These are phyloP conservation scores for Pyrus bretschneideri DNA, from an alignment of 306 rosid genomes.

Conservation along the genomic window DNA sequence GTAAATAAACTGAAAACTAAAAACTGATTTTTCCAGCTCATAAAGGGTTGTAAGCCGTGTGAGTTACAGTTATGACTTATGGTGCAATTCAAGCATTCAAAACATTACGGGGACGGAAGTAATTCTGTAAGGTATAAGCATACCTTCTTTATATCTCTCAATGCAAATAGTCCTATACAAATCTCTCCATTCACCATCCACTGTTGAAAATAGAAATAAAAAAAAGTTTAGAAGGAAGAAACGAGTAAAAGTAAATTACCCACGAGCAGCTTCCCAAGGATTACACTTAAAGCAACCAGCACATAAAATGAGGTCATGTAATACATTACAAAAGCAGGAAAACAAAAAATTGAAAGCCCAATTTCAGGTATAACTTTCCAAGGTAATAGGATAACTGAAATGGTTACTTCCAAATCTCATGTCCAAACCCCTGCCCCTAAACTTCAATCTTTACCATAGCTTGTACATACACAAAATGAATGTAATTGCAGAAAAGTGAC, in stretches of 20 bases:
- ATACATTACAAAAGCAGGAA: not conserved
- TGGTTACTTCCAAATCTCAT: not conserved
- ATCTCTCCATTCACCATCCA: constrained; percentile 99
- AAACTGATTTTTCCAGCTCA: not conserved
- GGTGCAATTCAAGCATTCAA: not conserved
- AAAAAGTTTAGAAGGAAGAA: not conserved
- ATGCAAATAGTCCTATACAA: constrained; percentile 92
- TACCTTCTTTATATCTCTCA: constrained; percentile 91
- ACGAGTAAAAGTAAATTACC: not conserved
- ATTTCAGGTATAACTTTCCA: not conserved
- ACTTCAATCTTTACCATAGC: not conserved
- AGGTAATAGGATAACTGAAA: not conserved
- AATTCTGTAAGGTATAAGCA: constrained; percentile 10
- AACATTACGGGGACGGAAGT: constrained; percentile 8
- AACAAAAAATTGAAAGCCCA: not conserved
- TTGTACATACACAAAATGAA: not conserved
- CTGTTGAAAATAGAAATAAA: constrained; percentile 34
- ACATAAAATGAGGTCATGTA: not conserved
- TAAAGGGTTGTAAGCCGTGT: not conserved
- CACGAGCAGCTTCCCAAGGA: constrained; percentile 9
- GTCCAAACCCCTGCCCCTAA: not conserved
- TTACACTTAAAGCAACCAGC: constrained; percentile 5
- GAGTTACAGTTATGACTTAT: not conserved
- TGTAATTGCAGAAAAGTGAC: not conserved
- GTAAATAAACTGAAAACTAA: not conserved